phyloP scores from a whole-genome alignment of 805 yeast genomes.

The Wickerhamomyces strasburgensis region DNA sequence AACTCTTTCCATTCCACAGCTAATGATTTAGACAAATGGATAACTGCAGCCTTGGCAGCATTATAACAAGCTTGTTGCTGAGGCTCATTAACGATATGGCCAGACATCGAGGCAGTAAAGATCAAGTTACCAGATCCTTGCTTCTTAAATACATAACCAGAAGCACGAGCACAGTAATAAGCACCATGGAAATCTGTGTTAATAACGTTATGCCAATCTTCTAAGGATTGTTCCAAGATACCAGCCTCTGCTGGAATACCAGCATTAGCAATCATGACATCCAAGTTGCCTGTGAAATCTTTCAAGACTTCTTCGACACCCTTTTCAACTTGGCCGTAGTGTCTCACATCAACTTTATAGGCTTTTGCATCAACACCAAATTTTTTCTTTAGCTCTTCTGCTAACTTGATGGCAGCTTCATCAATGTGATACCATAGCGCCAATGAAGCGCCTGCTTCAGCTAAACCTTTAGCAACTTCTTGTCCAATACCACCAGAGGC shows the following conservation, averaged over 20 bases:
- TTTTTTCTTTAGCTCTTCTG: constrained; percentile 52
- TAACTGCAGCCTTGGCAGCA: constrained; percentile 80
- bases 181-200: constrained; percentile 75
- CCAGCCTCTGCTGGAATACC: constrained; percentile 78
- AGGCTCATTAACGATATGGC: constrained; percentile 81
- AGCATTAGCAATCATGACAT: constrained; percentile 84
- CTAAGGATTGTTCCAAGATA: constrained; percentile 38
- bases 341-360: constrained; percentile 31
- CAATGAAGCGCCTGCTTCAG: constrained; percentile 87
- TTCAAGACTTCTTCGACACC: constrained; percentile 37
- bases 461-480: constrained; percentile 77
- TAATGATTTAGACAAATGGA: constrained; percentile 70
- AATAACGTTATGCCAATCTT: constrained; percentile 64
- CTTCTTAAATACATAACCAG: constrained; percentile 67
- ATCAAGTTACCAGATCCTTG: constrained; percentile 77
- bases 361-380: constrained; percentile 66
- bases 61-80: constrained; percentile 84
- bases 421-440: constrained; percentile 36
- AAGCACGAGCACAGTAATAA: constrained; percentile 70
- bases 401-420: constrained; percentile 24
- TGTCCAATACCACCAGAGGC: constrained; percentile 81
- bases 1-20: constrained; percentile 86
- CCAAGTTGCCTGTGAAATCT: constrained; percentile 67
- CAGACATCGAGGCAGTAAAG: constrained; percentile 88
- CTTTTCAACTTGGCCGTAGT: constrained; percentile 24